A percentile compares a stretch with the other conserved stretches of the same genome.
These are phyloP conservation scores for Pseudocercospora pini-densiflorae DNA, from an alignment of 2,329 filamentous ascomycete species.

Conservation along the genomic window DNA sequence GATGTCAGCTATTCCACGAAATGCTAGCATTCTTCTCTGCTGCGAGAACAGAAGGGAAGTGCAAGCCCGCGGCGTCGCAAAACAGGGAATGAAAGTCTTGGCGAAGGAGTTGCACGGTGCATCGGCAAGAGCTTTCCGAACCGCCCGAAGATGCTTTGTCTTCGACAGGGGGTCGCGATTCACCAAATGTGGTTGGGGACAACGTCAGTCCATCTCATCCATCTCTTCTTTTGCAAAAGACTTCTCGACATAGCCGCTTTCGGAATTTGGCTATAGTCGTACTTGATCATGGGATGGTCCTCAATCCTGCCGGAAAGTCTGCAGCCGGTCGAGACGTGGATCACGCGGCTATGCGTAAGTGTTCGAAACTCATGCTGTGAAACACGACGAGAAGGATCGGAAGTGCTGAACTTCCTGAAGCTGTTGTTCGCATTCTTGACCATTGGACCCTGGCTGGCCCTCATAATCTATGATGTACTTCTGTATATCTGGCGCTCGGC, in stretches of 20 bases:
- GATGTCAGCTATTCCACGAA: not conserved
- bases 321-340: constrained; percentile 64
- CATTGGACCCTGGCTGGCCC: constrained; percentile 65
- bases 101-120: not conserved
- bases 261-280: not conserved
- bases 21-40: not conserved
- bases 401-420: constrained; percentile 44
- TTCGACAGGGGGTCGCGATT: not conserved
- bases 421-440: constrained; percentile 63
- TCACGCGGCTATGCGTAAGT: constrained; percentile 65
- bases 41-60: not conserved
- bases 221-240: not conserved
- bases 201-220: not conserved
- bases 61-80: not conserved
- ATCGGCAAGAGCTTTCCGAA: not conserved
- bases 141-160: not conserved
- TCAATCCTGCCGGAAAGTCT: constrained; percentile 67
- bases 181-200: not conserved
- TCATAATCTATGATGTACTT: constrained; percentile 67
- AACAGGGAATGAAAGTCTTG: not conserved
- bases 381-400: constrained; percentile 11
- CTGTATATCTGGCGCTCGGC: constrained; percentile 65
- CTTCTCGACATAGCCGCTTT: not conserved
- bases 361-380: constrained; percentile 14
- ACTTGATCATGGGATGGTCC: constrained; percentile 62